Evolutionary conservation across 179 eudicot genomes (phyloP), one percentile per base, ranked within the genome.

Genomic region (Spinacia oleracea): DNA sequence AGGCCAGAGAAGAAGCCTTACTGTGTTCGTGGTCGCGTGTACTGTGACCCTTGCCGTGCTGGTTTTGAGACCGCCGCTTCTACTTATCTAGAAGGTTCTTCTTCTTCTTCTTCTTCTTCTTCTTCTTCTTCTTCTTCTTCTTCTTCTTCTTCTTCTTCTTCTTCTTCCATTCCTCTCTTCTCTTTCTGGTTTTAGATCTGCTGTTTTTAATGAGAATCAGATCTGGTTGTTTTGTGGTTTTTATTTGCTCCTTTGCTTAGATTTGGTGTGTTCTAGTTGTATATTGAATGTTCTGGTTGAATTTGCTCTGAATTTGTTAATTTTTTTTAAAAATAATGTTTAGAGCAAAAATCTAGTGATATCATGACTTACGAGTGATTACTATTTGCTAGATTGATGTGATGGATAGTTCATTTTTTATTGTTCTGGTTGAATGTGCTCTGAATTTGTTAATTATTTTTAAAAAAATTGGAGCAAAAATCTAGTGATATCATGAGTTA

Each of bases 61-160:
- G 89, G 89, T 5, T 86, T 86, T 34, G 89, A 86, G 77, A 86
- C 89, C 56, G 71, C 89, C 16, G 83, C 85, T 25, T 77, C 87
- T 73, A 65, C 73, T 40, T 82, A 77, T 72, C 80, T 86, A 45
- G 35, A 78, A 3, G 89, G 89, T 86, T 9, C 9, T 23, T 7
- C 23, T 21, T 14, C 15, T 46, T 55, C n/a, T 86, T 9, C 9
- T 23, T 7, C 23, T 21, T 14, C 15, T 46, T 55, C n/a, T 86
- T 9, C 9, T 23, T 7, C 23, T 21, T 14, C 15, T 46, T 55
- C n/a, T 86, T 9, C 9, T 23, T 7, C 23, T 21, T 14, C 15
- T 46, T 55, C n/a, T 86, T 9, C 9, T 23, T 7, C 23, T 21
- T 14, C 15, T 46, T 55, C n/a, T 86, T 9, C 9, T 23, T 7